Percentiles rank a stretch among this genome's conserved stretches.
phyloP scores from a whole-genome alignment of 2,329 filamentous ascomycete species.

The Beauveria rudraprayagi region DNA sequence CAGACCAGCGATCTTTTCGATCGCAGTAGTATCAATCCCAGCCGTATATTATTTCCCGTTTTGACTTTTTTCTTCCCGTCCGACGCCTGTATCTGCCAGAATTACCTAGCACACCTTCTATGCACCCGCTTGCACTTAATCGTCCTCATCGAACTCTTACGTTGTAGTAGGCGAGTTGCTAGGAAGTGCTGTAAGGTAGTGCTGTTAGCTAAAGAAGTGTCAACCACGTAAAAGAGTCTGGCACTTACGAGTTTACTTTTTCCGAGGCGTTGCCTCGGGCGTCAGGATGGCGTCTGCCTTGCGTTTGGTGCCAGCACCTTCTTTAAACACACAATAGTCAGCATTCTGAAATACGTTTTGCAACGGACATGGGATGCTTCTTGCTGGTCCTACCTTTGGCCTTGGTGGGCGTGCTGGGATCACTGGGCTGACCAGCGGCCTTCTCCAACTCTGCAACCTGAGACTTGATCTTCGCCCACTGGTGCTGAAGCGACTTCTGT shows the following conservation, averaged over 20 bases:
- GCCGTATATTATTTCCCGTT: not conserved
- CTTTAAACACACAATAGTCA: not conserved
- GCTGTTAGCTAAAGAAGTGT: not conserved
- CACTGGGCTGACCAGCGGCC: not conserved
- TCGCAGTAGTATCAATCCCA: not conserved
- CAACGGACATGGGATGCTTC: too few relatives aligned
- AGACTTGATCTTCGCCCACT: constrained; percentile 15
- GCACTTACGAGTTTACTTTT: constrained; percentile 6
- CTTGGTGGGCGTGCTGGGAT: not conserved
- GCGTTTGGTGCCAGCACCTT: constrained; percentile 1
- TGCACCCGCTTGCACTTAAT: not conserved
- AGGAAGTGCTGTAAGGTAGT: not conserved
- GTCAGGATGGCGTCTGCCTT: not conserved
- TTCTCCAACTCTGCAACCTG: constrained; percentile 21
- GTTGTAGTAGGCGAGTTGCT: not conserved
- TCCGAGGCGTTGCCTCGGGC: not conserved
- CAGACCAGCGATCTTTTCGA: not conserved
- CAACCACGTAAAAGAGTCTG: too few relatives aligned
- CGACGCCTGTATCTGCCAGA: not conserved
- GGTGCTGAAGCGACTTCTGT: constrained; percentile 15
- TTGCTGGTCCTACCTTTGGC: not conserved
- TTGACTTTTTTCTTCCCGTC: not conserved
- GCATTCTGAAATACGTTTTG: not conserved
- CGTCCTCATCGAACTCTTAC: not conserved
- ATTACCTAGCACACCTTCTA: not conserved